Percentiles rank a stretch among this genome's conserved stretches.
These are phyloP conservation scores for Fusarium sp. DNA, from an alignment of 2,329 filamentous ascomycete species.

Conservation along the genomic window DNA sequence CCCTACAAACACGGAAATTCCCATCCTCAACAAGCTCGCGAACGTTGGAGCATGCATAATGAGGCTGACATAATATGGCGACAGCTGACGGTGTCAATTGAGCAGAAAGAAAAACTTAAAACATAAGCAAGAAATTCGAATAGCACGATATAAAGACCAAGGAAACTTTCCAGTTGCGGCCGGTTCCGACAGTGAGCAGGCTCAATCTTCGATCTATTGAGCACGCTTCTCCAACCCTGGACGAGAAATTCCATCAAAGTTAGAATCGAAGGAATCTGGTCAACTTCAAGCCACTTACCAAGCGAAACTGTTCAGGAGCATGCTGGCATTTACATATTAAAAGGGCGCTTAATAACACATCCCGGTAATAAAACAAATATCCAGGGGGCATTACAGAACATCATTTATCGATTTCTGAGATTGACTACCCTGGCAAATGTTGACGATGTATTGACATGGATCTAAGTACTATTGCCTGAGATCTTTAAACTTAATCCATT, in stretches of 20 bases:
- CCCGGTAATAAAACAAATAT: not conserved
- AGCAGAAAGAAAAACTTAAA: not conserved
- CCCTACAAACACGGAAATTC: not conserved
- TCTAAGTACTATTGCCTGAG: too few species aligned
- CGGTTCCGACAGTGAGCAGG: not conserved
- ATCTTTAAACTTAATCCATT: too few species aligned
- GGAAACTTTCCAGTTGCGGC: conserved; percentile 5
- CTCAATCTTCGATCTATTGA: not conserved
- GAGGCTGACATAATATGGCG: fast-evolving
- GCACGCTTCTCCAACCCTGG: not conserved
- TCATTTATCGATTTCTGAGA: not conserved
- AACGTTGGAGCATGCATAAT: not conserved
- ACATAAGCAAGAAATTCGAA: not conserved
- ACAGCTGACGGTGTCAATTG: not conserved
- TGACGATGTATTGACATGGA: too few species aligned
- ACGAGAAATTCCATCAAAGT: not conserved
- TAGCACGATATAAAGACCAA: not conserved
- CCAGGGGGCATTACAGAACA: fast-evolving
- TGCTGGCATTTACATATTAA: fast-evolving
- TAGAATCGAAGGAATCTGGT: not conserved
- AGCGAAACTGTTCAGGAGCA: too few species aligned
- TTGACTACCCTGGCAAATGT: fast-evolving
- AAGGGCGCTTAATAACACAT: not conserved
- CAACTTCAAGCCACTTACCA: fast-evolving
- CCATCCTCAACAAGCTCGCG: not conserved